Evolutionary conservation across 306 rosid species (phyloP).

Genomic region (Vicia sativa): DNA sequence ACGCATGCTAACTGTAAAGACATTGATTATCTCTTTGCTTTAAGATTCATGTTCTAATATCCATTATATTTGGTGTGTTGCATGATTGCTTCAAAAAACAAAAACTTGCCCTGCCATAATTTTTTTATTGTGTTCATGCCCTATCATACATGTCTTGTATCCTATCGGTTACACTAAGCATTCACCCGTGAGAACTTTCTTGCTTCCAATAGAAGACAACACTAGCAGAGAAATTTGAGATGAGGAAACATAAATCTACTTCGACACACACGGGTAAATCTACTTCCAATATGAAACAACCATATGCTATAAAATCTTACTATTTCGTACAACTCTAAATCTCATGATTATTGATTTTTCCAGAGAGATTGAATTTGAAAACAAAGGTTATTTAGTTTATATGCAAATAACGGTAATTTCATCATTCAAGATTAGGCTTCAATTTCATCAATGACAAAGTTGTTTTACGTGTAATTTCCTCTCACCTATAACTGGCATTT

Average conservation of each 20-base stretch:
- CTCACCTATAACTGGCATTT: conserved; percentile 87
- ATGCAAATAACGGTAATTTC: conserved; percentile 1
- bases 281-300: background rate
- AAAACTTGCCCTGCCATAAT: background rate
- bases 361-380: conserved; percentile 11
- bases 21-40: background rate
- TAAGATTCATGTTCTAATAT: too few species aligned
- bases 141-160: background rate
- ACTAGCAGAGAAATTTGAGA: conserved; percentile 16
- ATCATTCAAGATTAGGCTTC: background rate
- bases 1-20: background rate
- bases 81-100: background rate
- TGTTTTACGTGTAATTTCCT: conserved; percentile 13
- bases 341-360: conserved; percentile 1
- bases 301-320: conserved; percentile 3
- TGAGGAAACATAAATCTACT: conserved; percentile 13
- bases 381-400: background rate
- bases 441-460: background rate
- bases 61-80: conserved; percentile 6
- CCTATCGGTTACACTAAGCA: conserved; percentile 14
- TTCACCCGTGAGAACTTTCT: background rate
- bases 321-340: background rate
- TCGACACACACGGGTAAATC: conserved; percentile 7
- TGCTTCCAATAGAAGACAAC: background rate
- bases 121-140: background rate